phyloP scores from a whole-genome alignment of 2,329 filamentous ascomycete genomes.

The Ophiostoma ips region DNA sequence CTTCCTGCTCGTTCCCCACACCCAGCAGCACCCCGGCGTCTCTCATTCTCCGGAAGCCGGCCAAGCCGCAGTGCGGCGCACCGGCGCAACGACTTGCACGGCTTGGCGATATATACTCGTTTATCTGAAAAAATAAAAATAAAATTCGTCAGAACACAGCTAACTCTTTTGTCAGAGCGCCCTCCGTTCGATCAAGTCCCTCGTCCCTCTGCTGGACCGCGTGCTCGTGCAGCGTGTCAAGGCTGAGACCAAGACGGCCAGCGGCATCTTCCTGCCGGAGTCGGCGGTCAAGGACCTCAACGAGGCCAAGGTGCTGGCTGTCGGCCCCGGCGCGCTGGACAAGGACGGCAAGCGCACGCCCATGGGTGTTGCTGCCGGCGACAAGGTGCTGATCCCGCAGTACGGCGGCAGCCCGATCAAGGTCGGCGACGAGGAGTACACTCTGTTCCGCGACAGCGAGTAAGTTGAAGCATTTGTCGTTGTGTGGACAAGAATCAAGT shows the following conservation, averaged over 20 bases:
- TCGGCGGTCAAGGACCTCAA: slow-evolving; percentile 95
- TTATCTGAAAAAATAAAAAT: too few relatives aligned
- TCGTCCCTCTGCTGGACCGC: slow-evolving; percentile 92
- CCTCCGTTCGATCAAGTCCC: slow-evolving; percentile 88
- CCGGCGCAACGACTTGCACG: too few relatives aligned
- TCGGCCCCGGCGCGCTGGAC: slow-evolving; percentile 78
- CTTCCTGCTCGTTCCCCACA: too few relatives aligned
- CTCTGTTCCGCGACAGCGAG: slow-evolving; percentile 95
- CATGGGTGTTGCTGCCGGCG: slow-evolving; percentile 70
- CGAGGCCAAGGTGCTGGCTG: slow-evolving; percentile 90
- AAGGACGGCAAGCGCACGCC: slow-evolving; percentile 78
- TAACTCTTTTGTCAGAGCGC: slow-evolving; percentile 26
- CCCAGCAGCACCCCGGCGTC: too few relatives aligned
- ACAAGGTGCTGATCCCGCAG: slow-evolving; percentile 94
- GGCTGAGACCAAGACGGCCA: slow-evolving; percentile 89
- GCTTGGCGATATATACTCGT: too few relatives aligned
- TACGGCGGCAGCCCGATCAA: slow-evolving; percentile 92
- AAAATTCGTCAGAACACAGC: slow-evolving; percentile 23
- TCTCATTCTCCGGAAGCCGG: not conserved
- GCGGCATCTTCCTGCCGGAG: slow-evolving; percentile 96
- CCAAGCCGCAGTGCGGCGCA: too few relatives aligned
- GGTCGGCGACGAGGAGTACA: slow-evolving; percentile 93
- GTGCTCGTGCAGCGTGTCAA: slow-evolving; percentile 97
- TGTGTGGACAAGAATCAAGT: not conserved
- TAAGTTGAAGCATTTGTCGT: slow-evolving; percentile 39